Conservation (phyloP, 129 eudicot species). For the Chrysanthemum seticuspe region DNA sequence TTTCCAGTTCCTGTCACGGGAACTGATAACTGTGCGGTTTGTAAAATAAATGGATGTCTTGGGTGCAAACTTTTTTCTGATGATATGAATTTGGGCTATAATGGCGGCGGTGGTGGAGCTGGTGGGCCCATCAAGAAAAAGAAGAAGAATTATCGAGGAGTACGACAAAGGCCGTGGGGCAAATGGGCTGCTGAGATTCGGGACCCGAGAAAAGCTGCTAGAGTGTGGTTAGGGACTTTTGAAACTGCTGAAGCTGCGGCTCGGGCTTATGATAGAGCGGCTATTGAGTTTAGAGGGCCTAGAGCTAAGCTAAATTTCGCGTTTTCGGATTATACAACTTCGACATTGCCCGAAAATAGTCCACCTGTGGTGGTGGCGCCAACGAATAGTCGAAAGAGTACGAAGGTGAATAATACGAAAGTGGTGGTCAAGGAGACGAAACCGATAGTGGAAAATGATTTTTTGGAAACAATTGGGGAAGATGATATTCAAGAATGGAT, state of each 20-base stretch:
- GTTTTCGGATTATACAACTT: slow-evolving; percentile 37
- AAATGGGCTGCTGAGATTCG: slow-evolving; percentile 87
- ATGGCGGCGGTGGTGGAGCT: background rate
- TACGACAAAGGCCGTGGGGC: slow-evolving; percentile 78
- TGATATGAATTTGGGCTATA: slow-evolving; percentile 23
- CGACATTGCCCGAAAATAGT: slow-evolving; percentile 5
- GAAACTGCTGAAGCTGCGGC: slow-evolving; percentile 80
- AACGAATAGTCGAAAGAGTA: background rate
- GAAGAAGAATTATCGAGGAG: slow-evolving; percentile 85
- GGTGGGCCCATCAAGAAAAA: slow-evolving; percentile 45
- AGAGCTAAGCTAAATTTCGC: slow-evolving; percentile 66
- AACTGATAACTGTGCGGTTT: slow-evolving; percentile 43
- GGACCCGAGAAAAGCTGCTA: slow-evolving; percentile 65
- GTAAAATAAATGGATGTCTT: slow-evolving; percentile 60
- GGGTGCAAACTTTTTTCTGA: slow-evolving; percentile 56
- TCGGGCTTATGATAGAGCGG: slow-evolving; percentile 62
- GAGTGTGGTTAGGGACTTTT: slow-evolving; percentile 84
- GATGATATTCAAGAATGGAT: slow-evolving; percentile 64
- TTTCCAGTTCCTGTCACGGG: slow-evolving; percentile 27
- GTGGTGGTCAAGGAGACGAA: slow-evolving; percentile 18
- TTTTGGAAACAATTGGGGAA: slow-evolving; percentile 45
- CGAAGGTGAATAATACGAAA: slow-evolving; percentile 5
- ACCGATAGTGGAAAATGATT: slow-evolving; percentile 25
- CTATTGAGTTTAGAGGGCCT: slow-evolving; percentile 70
- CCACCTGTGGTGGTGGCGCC: background rate